These are phyloP conservation scores for Pachyrhizus erosus DNA, from an alignment of 306 rosid genomes.

Conservation along the genomic window DNA sequence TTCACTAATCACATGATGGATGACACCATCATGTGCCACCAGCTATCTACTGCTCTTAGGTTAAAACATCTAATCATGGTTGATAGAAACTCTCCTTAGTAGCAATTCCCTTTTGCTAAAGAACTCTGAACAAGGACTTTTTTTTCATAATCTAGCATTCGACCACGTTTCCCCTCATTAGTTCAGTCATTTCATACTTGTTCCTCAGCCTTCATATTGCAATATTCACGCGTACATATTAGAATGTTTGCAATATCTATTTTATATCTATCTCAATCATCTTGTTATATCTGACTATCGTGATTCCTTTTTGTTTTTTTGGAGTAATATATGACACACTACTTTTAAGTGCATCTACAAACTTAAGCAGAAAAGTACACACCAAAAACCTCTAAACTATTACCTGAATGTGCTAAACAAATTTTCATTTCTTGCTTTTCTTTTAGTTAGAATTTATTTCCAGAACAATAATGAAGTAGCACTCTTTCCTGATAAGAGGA, in stretches of 20 bases:
- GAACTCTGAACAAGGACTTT: neutral
- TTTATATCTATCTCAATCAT: neutral
- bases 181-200: slow-evolving; percentile 14
- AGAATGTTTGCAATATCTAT: neutral
- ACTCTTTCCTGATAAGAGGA: slow-evolving; percentile 9
- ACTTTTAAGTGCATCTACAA: neutral
- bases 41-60: slow-evolving; percentile 1
- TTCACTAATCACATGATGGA: neutral
- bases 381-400: neutral
- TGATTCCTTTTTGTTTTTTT: neutral
- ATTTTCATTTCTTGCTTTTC: neutral
- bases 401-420: neutral
- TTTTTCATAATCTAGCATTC: neutral
- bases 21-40: neutral
- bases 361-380: neutral
- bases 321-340: neutral
- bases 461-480: neutral
- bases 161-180: neutral
- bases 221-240: neutral
- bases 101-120: neutral
- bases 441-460: neutral
- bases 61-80: neutral
- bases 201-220: too few relatives aligned
- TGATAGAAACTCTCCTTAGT: neutral
- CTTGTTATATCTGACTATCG: neutral